phyloP scores from a whole-genome alignment of 441 rosid genomes.

The Kokia cookei region DNA sequence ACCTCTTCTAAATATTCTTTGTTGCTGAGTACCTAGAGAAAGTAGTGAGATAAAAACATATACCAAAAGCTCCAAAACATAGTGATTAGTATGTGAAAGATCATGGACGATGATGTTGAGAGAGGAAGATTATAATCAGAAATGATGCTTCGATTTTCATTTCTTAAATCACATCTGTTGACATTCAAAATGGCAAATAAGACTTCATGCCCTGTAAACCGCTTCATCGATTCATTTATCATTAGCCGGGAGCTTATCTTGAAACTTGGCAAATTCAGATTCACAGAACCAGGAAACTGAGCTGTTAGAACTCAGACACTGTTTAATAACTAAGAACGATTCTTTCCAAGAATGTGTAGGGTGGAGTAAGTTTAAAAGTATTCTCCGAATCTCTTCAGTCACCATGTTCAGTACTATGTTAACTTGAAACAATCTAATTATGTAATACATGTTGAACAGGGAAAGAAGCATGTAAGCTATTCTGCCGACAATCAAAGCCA shows the following conservation, averaged over 20 bases:
- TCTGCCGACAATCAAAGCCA: background rate
- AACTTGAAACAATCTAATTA: background rate
- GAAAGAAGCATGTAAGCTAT: background rate
- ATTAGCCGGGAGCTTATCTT: background rate
- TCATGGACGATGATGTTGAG: background rate
- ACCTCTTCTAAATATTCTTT: constrained; percentile 35
- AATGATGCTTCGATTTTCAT: background rate
- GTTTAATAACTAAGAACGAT: background rate
- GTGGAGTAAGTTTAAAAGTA: background rate
- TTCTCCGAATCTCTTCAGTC: background rate
- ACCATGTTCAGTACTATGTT: background rate
- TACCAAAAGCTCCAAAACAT: background rate
- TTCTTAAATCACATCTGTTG: background rate
- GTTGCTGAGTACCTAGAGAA: constrained; percentile 24
- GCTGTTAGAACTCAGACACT: background rate
- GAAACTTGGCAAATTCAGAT: background rate
- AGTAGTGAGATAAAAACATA: background rate
- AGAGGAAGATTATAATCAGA: background rate
- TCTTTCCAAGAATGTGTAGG: background rate
- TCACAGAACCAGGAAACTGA: background rate
- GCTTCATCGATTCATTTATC: background rate
- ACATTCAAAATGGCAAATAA: background rate
- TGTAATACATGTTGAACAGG: too few relatives aligned
- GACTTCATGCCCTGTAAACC: background rate
- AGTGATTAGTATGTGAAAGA: background rate